Conservation (phyloP, 1,284 basidiomycete genomes). For the Lentinus polychrous region DNA sequence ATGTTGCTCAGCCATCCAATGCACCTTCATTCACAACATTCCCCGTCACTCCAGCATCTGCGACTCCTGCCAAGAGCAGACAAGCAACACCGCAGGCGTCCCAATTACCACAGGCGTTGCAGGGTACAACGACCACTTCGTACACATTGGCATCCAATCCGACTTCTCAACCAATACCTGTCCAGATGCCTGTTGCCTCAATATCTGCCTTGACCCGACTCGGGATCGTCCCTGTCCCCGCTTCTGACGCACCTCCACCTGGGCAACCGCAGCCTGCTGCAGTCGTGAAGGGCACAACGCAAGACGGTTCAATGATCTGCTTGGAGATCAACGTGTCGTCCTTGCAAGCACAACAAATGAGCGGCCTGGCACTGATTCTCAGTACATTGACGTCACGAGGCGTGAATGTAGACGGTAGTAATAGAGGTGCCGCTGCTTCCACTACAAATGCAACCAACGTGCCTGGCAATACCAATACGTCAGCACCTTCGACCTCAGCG, state of each 20-base stretch:
- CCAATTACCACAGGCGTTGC: conserved; percentile 11
- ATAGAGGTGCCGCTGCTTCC: neutral
- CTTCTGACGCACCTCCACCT: conserved; percentile 43
- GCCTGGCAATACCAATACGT: neutral
- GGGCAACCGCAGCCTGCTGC: conserved; percentile 61
- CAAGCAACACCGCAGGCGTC: conserved; percentile 19
- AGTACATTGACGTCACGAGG: conserved; percentile 47
- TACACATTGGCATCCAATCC: conserved; percentile 20
- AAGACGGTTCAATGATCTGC: conserved; percentile 62
- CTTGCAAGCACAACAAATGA: conserved; percentile 65
- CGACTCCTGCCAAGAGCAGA: conserved; percentile 19
- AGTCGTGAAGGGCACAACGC: conserved; percentile 58
- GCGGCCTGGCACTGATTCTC: conserved; percentile 59
- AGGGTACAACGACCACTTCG: conserved; percentile 23
- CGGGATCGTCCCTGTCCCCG: conserved; percentile 67
- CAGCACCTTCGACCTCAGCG: neutral
- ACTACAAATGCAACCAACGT: neutral
- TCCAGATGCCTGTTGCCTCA: conserved; percentile 64
- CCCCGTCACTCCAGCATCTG: conserved; percentile 15
- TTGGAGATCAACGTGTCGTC: conserved; percentile 70
- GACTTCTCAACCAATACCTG: conserved; percentile 38
- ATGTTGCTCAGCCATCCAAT: conserved; percentile 10
- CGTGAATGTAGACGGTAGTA: conserved; percentile 17
- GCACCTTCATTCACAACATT: conserved; percentile 6
- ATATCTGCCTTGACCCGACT: conserved; percentile 61